phyloP scores from a whole-genome alignment of 2,329 filamentous ascomycete species.

The Ampelomyces quisqualis region DNA sequence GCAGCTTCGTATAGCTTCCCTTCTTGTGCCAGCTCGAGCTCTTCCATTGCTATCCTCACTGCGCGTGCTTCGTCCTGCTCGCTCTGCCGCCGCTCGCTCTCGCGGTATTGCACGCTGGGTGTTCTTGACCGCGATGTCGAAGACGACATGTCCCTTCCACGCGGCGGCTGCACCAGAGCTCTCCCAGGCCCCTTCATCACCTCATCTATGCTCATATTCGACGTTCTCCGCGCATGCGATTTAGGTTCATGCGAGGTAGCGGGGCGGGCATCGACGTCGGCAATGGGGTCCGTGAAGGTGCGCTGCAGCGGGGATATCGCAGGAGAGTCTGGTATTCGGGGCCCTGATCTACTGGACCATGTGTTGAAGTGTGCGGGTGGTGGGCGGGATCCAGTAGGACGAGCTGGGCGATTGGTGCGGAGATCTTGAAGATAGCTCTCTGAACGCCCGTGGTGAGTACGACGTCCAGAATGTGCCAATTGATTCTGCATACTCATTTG shows the following conservation, averaged over 20 bases:
- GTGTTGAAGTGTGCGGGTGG: slow-evolving; percentile 54
- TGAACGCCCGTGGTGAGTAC: slow-evolving; percentile 43
- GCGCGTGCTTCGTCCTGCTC: slow-evolving; percentile 75
- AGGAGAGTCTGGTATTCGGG: slow-evolving; percentile 29
- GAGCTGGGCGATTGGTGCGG: slow-evolving; percentile 64
- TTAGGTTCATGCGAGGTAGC: slow-evolving; percentile 23
- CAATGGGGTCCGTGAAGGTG: slow-evolving; percentile 27
- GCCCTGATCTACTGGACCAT: slow-evolving; percentile 34
- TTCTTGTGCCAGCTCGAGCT: slow-evolving; percentile 68
- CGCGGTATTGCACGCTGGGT: slow-evolving; percentile 66
- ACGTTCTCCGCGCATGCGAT: slow-evolving; percentile 34
- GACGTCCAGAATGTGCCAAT: slow-evolving; percentile 7
- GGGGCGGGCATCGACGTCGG: slow-evolving; percentile 23
- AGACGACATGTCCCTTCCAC: slow-evolving; percentile 46
- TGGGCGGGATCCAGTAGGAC: slow-evolving; percentile 71
- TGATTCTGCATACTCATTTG: slow-evolving; percentile 43
- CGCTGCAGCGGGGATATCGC: slow-evolving; percentile 26
- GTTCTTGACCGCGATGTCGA: slow-evolving; percentile 50
- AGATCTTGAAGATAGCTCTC: slow-evolving; percentile 71
- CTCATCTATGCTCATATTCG: slow-evolving; percentile 33
- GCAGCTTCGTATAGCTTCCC: slow-evolving; percentile 67
- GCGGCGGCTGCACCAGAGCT: slow-evolving; percentile 39
- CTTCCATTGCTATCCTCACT: slow-evolving; percentile 70
- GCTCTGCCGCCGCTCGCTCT: slow-evolving; percentile 74
- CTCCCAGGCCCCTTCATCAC: slow-evolving; percentile 28